These are phyloP conservation scores for Lithospermum erythrorhizon DNA, from an alignment of 257 asterid species.

Conservation along the genomic window DNA sequence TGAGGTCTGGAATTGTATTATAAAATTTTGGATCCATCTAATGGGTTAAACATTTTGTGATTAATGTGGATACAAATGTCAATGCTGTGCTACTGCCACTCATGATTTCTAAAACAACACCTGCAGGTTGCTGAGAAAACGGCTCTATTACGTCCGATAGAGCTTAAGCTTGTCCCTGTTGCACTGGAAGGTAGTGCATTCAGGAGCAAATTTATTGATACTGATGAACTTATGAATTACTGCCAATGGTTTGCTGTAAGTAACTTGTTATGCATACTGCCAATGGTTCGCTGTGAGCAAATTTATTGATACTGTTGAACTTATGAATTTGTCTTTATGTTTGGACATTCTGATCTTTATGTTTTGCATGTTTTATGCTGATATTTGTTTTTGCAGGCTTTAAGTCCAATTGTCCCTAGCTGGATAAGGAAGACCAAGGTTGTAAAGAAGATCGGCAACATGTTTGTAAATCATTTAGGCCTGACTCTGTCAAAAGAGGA, in stretches of 20 bases:
- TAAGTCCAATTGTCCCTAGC: constrained; percentile 50
- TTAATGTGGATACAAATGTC: not conserved
- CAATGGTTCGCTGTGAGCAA: constrained; percentile 22
- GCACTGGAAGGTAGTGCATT: constrained; percentile 93
- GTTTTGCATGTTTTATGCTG: not conserved
- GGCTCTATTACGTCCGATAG: constrained; percentile 85
- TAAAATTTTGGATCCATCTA: not conserved
- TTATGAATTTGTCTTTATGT: constrained; percentile 42
- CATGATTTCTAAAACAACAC: constrained; percentile 5
- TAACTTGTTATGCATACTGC: constrained; percentile 11
- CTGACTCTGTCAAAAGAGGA: constrained; percentile 77
- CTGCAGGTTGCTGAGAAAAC: constrained; percentile 95
- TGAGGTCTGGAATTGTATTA: no score
- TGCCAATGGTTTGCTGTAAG: constrained; percentile 99
- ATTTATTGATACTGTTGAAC: constrained; percentile 82
- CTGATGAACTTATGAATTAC: constrained; percentile 91
- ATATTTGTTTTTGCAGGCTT: constrained; percentile 50
- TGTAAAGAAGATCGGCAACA: constrained; percentile 45
- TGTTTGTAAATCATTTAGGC: constrained; percentile 81
- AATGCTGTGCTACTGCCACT: not conserved
- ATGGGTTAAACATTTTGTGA: not conserved
- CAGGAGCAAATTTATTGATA: constrained; percentile 74
- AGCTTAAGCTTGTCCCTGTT: constrained; percentile 70
- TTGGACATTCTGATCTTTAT: not conserved
- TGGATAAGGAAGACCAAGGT: constrained; percentile 69